Evolutionary conservation across 2,329 filamentous ascomycete species (phyloP).

Genomic region (Diplocarpon mali): DNA sequence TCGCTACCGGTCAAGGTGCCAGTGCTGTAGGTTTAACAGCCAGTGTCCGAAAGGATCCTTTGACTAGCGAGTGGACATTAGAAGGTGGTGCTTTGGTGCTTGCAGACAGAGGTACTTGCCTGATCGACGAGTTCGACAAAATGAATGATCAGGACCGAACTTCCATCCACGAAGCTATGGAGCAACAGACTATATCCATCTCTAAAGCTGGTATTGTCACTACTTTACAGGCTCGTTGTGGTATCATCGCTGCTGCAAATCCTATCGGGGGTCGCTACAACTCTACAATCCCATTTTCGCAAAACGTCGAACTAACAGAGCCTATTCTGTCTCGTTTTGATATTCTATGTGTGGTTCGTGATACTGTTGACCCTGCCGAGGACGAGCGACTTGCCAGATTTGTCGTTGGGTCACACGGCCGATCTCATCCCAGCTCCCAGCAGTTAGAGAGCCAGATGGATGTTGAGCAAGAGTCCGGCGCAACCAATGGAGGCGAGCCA

Average conservation of each 20-base stretch:
- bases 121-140: constrained; percentile 99
- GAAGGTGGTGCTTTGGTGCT: constrained; percentile 93
- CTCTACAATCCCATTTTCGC: constrained; percentile 85
- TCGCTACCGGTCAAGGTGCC: constrained; percentile 93
- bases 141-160: constrained; percentile 99
- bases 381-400: constrained; percentile 91
- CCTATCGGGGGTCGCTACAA: constrained; percentile 95
- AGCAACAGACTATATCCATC: constrained; percentile 98
- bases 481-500: constrained; percentile 33
- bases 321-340: constrained; percentile 97
- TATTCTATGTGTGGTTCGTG: constrained; percentile 88
- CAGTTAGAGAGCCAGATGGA: constrained; percentile 46
- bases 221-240: constrained; percentile 88
- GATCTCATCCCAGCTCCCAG: constrained; percentile 63
- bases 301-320: constrained; percentile 94
- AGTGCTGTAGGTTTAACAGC: constrained; percentile 96
- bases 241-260: constrained; percentile 93
- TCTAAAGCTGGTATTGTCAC: constrained; percentile 98
- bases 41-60: constrained; percentile 85
- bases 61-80: constrained; percentile 94
- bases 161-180: constrained; percentile 98
- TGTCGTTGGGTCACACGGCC: constrained; percentile 86
- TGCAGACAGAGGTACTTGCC: constrained; percentile 85
- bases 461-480: constrained; percentile 42
- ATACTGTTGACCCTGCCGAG: constrained; percentile 84